Percentiles rank a stretch among this genome's conserved stretches.
Conservation (phyloP, 305 asterid genomes). For the Fraxinus paxiana region DNA sequence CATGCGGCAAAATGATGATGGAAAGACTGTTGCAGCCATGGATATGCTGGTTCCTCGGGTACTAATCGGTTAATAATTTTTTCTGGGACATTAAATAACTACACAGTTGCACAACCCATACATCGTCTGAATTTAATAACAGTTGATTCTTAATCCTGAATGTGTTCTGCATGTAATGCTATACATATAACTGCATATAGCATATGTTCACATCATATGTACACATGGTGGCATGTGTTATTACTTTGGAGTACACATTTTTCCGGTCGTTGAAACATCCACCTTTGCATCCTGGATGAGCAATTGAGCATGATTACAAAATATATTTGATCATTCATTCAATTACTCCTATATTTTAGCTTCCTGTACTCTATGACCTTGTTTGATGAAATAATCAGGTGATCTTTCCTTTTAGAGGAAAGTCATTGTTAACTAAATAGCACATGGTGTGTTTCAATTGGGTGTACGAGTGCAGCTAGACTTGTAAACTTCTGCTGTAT, state of each 20-base stretch:
- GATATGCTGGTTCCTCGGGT: slow-evolving; percentile 99
- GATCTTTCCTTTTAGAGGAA: neutral
- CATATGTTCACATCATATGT: neutral
- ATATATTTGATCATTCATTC: neutral
- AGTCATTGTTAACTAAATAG: neutral
- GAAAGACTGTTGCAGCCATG: slow-evolving; percentile 98
- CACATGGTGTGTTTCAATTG: neutral
- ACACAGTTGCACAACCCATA: neutral
- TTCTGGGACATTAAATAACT: neutral
- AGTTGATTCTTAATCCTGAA: neutral
- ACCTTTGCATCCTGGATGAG: neutral
- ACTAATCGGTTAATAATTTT: slow-evolving; percentile 2
- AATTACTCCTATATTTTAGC: neutral
- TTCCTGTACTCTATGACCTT: neutral
- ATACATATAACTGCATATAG: neutral
- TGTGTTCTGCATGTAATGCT: neutral
- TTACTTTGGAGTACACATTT: neutral
- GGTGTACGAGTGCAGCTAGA: neutral
- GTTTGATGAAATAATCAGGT: neutral
- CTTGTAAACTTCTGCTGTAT: neutral
- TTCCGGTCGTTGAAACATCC: neutral
- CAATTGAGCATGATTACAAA: neutral
- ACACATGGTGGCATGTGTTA: neutral
- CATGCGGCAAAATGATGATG: slow-evolving; percentile 96
- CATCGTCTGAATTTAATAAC: neutral